A percentile compares a stretch with the other conserved stretches of the same genome.
Evolutionary conservation across 768 basidiomycete species (phyloP).

Genomic region (Chalciporus sphaerocephalus): DNA sequence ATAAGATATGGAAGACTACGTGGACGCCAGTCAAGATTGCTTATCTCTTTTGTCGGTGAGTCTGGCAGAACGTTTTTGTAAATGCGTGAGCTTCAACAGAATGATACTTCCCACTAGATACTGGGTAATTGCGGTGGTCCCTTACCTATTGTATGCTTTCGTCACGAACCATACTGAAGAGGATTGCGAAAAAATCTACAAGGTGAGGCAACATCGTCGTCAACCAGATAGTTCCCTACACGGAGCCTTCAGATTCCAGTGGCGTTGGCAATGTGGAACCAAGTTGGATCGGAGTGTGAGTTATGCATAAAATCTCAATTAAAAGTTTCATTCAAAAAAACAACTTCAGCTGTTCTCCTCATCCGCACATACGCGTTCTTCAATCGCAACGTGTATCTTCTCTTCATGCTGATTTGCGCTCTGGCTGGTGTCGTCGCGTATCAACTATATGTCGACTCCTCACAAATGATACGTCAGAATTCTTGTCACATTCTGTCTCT

Average conservation of each 20-base stretch:
- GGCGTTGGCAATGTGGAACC: slow-evolving; percentile 82
- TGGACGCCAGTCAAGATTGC: slow-evolving; percentile 84
- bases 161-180: slow-evolving; percentile 61
- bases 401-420: slow-evolving; percentile 59
- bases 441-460: slow-evolving; percentile 74
- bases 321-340: slow-evolving; percentile 8
- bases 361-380: slow-evolving; percentile 86
- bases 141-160: slow-evolving; percentile 74
- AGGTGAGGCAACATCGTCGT: slow-evolving; percentile 35
- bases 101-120: slow-evolving; percentile 44
- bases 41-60: slow-evolving; percentile 79
- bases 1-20: slow-evolving; percentile 73
- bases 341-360: slow-evolving; percentile 58
- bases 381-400: slow-evolving; percentile 67
- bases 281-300: slow-evolving; percentile 75
- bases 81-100: slow-evolving; percentile 3
- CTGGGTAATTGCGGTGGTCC: slow-evolving; percentile 78
- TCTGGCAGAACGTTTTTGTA: slow-evolving; percentile 20
- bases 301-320: slow-evolving; percentile 1
- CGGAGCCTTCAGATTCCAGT: slow-evolving; percentile 60
- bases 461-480: slow-evolving; percentile 68
- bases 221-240: not conserved
- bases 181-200: slow-evolving; percentile 67
- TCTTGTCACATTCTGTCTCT: not conserved
- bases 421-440: slow-evolving; percentile 73